phyloP scores from a whole-genome alignment of 1,284 basidiomycete genomes.

The Sutorius eximius region DNA sequence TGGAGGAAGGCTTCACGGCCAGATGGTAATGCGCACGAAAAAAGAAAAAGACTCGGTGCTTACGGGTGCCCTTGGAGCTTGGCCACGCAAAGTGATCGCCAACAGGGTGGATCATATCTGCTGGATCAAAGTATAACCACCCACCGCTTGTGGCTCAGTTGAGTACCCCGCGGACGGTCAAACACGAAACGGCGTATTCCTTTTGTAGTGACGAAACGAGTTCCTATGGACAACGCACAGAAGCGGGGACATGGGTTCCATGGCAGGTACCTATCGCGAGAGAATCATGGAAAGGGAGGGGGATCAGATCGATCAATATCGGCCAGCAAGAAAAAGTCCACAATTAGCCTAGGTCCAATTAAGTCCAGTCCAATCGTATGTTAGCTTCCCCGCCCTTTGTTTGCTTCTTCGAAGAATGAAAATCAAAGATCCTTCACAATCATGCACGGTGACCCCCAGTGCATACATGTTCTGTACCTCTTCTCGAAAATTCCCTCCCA shows the following conservation, averaged over 20 bases:
- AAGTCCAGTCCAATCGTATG: neutral
- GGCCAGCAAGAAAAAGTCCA: no score
- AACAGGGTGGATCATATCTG: neutral
- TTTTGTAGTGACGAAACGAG: neutral
- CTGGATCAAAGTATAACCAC: neutral
- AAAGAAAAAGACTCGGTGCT: neutral
- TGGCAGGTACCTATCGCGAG: no score
- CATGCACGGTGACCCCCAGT: neutral
- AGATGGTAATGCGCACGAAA: neutral
- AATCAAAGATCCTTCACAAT: neutral
- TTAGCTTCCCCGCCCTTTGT: neutral
- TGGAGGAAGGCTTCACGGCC: neutral
- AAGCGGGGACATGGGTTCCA: no score
- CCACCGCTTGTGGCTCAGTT: neutral
- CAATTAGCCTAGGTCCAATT: neutral
- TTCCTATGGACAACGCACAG: neutral
- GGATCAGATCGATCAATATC: no score
- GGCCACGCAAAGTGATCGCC: neutral
- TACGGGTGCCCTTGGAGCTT: neutral
- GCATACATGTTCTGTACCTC: slow-evolving; percentile 14
- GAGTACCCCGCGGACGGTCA: neutral
- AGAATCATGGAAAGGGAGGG: no score
- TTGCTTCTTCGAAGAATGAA: neutral
- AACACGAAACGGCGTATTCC: neutral
- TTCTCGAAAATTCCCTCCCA: slow-evolving; percentile 19